A percentile compares a stretch with the other conserved stretches of the same genome.
Conservation (phyloP, 129 eudicot genomes). For the Cynara cardunculus region DNA sequence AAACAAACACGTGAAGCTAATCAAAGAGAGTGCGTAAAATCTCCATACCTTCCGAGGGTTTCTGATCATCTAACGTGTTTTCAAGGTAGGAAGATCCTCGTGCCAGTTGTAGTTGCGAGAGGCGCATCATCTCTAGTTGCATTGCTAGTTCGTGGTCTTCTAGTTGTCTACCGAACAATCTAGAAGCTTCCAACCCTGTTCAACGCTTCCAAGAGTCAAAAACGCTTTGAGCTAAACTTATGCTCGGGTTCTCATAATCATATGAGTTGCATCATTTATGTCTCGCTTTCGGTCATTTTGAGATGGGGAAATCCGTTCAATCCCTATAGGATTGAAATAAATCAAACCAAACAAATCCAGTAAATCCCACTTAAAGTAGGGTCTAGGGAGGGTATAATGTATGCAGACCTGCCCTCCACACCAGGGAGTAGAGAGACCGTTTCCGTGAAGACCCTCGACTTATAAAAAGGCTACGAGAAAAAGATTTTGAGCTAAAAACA, state of each 20-base stretch:
- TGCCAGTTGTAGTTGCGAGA: slow-evolving; percentile 48
- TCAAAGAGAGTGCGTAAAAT: neutral
- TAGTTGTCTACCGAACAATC: slow-evolving; percentile 43
- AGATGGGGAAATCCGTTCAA: no score
- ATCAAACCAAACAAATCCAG: neutral
- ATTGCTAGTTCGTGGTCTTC: slow-evolving; percentile 49
- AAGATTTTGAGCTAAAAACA: neutral
- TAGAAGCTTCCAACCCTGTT: slow-evolving; percentile 44
- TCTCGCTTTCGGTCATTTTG: no score
- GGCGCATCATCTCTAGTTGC: slow-evolving; percentile 49
- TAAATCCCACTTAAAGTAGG: neutral
- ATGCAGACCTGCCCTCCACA: no score
- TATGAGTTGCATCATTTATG: no score
- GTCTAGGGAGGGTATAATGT: neutral
- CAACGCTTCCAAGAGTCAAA: slow-evolving; percentile 1
- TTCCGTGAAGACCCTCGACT: no score
- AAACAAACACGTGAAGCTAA: neutral
- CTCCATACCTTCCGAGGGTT: slow-evolving; percentile 36
- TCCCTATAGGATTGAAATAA: no score
- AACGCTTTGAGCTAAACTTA: neutral
- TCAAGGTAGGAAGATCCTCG: slow-evolving; percentile 28
- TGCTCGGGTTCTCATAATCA: no score
- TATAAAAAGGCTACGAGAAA: no score
- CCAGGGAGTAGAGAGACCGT: no score
- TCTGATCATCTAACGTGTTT: slow-evolving; percentile 39